Conservation (phyloP, 1,284 basidiomycete species). For the Rhodotorula sp. region DNA sequence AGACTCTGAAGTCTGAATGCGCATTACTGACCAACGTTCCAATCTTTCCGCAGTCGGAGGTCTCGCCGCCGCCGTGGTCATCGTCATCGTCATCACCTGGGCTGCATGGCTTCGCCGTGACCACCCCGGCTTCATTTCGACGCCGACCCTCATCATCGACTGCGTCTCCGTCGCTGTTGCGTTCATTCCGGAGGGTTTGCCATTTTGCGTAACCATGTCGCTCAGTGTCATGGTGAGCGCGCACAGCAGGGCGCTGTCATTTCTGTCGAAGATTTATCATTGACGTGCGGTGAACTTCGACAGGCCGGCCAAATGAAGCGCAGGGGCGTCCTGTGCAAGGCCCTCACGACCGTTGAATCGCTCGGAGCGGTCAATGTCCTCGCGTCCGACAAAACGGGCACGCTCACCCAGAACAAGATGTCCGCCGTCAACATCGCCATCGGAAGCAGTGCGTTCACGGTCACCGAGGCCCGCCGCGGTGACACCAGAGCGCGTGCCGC, state of each 20-base stretch:
- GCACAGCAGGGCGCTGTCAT: too few species aligned
- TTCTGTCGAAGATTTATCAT: background rate
- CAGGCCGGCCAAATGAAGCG: constrained; percentile 50
- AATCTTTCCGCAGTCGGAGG: constrained; percentile 48
- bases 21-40: background rate
- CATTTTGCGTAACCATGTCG: constrained; percentile 55
- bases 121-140: constrained; percentile 60
- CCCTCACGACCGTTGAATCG: constrained; percentile 62
- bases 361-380: constrained; percentile 60
- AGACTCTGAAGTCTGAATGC: too few species aligned
- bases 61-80: constrained; percentile 57
- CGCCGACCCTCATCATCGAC: constrained; percentile 36
- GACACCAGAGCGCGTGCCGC: constrained; percentile 41
- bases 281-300: background rate
- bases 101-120: constrained; percentile 54
- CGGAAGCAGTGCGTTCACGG: background rate
- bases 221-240: constrained; percentile 52
- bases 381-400: constrained; percentile 62
- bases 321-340: constrained; percentile 62
- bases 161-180: constrained; percentile 54
- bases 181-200: constrained; percentile 57
- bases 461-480: constrained; percentile 20
- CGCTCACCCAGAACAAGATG: constrained; percentile 54
- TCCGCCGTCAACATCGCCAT: constrained; percentile 49
- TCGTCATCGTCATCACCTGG: constrained; percentile 58